These are phyloP conservation scores for Pyrus pyrifolia DNA, from an alignment of 306 rosid species.

Conservation along the genomic window DNA sequence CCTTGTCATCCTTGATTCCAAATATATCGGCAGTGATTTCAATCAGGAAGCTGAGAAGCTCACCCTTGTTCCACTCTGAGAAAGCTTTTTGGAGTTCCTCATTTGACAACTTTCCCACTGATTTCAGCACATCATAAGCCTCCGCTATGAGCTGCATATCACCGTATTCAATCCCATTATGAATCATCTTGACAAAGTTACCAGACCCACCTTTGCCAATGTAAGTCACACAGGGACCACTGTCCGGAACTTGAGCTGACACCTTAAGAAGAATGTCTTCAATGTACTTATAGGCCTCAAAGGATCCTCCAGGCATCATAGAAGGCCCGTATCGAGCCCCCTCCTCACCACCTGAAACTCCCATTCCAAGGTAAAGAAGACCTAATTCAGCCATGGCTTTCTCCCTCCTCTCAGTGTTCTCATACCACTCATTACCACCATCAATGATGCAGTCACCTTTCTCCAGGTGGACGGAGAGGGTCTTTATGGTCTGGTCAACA, in stretches of 20 bases:
- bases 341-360: constrained; percentile 98
- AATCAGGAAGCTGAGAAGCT: constrained; percentile 79
- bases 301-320: constrained; percentile 94
- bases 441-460: constrained; percentile 89
- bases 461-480: constrained; percentile 72
- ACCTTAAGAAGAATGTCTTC: constrained; percentile 91
- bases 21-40: constrained; percentile 91
- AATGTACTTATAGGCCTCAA: constrained; percentile 75
- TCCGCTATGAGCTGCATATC: constrained; percentile 97
- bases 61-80: constrained; percentile 89
- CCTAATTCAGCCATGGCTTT: constrained; percentile 64
- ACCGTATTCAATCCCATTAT: constrained; percentile 88
- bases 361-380: constrained; percentile 88
- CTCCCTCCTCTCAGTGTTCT: constrained; percentile 88
- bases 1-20: constrained; percentile 82
- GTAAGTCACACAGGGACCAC: constrained; percentile 89
- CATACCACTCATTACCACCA: constrained; percentile 98
- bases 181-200: constrained; percentile 92
- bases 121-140: constrained; percentile 84
- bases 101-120: constrained; percentile 86
- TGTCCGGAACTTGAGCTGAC: constrained; percentile 88
- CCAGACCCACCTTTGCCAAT: constrained; percentile 92
- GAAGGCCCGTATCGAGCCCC: constrained; percentile 92
- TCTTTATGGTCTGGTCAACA: constrained; percentile 88
- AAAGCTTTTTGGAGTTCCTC: constrained; percentile 64